Evolutionary conservation across 2,329 filamentous ascomycete genomes (phyloP).

Genomic region (Xylaria sp.): DNA sequence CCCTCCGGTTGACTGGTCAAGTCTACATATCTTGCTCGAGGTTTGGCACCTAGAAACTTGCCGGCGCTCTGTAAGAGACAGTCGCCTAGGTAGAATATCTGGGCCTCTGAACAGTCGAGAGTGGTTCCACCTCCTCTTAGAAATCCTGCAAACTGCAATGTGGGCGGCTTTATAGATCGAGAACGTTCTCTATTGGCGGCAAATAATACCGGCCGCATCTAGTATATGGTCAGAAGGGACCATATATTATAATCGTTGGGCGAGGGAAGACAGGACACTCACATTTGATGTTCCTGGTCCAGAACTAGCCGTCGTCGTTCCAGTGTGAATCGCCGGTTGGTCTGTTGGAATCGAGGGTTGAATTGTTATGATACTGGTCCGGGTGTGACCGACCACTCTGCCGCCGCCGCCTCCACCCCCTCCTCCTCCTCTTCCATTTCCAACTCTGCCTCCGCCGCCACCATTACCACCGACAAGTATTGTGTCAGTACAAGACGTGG

Average conservation of each 20-base stretch:
- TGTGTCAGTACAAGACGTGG: not conserved
- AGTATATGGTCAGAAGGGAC: not conserved
- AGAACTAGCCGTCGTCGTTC: not conserved
- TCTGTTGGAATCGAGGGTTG: no score
- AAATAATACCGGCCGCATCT: conserved; percentile 20
- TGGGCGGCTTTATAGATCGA: not conserved
- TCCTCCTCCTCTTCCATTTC: no score
- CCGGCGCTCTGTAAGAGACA: conserved; percentile 30
- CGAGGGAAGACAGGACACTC: not conserved
- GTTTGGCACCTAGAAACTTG: conserved; percentile 31
- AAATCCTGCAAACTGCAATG: conserved; percentile 26
- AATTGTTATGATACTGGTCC: not conserved
- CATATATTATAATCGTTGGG: not conserved
- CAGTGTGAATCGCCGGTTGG: not conserved
- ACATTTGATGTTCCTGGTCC: conserved; percentile 1
- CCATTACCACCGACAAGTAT: no score
- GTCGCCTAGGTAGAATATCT: conserved; percentile 24
- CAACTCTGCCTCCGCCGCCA: no score
- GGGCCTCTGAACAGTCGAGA: conserved; percentile 34
- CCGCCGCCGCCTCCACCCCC: not conserved
- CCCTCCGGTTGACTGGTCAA: conserved; percentile 25
- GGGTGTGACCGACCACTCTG: not conserved
- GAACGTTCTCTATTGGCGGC: not conserved
- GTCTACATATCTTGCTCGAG: conserved; percentile 35
- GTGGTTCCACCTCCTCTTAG: conserved; percentile 30